Base-by-base conservation (phyloP, 495 filamentous ascomycete species). In the Penicillium silybi region DNA sequence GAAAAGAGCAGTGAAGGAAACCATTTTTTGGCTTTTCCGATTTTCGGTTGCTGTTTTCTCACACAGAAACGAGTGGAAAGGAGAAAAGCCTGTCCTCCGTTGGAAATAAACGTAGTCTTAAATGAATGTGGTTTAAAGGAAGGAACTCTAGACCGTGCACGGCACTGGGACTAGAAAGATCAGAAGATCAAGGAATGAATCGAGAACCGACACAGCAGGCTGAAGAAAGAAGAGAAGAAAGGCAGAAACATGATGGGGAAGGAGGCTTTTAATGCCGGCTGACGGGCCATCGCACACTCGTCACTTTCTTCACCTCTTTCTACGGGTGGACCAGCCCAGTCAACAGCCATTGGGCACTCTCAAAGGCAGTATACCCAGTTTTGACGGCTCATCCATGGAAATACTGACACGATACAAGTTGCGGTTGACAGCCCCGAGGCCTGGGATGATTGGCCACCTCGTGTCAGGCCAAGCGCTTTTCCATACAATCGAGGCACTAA, bases 1-100 rank as follows among this genome's bases (percentile, higher is more conserved):
- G 38, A 75, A 56, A 39, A 69, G 44, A 29, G 66, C 63, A 44
- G 61, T 68, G 67, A 77, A 71, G 19, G 68, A 69, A 47, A 74
- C 69, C 73, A 76, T 76, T 59, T 76, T 59, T 58, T 74, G 56
- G 29, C 35, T 34, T 52, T 47, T 41, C 46, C 10, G 34, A 20
- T 41, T 35, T 17, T 50, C 4, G 27, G 17, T 34, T 27, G 35
- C 26, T 17, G 22, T 42, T 35, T 23, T 26, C 34, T 53, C 38
- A 41, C 26, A 41, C 41, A 42, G 50, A 34, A 58, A 48, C 41
- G 50, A 58, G 23, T 58, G 54, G 41, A 46, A 47, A 48, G 49
- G 20, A 19, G 48, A 59, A 44, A 57, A 58, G 48, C 63, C 60
- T 51, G 63, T 65, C 63, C 62, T 63, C 63, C 19, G 41, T 32